Base-by-base conservation (phyloP, 2,329 filamentous ascomycete species). In the Cladosporium oxysporum region DNA sequence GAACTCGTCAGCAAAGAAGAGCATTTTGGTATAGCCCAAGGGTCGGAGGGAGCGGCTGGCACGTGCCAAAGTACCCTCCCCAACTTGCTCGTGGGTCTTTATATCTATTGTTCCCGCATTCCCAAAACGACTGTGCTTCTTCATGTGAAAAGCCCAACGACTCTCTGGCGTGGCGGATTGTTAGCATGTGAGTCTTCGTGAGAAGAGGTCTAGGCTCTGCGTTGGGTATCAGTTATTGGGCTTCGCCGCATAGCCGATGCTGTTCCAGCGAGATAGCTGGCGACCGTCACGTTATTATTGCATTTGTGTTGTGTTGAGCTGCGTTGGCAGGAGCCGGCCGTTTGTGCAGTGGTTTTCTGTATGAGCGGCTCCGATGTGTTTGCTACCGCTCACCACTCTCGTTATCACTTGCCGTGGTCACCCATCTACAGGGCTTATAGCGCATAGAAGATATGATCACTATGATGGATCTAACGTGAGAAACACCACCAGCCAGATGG, bases 81-180 rank as follows among this genome's bases (percentile, higher is more conserved):
- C 52, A 55, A 31, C 52, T 33, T 33, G 28, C 26, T 55, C 52
- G 52, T 31, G 52, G 18, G 16, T 44, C 10, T 41, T 14, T 18
- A 31, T 33, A 5, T 18, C 21, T 55, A 33, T 11, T 11, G 7
- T 55, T 31, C 29, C 52, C 52, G 52, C 52, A 14, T 14, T 58
- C 55, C 55, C 55, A 58, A 58, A 58, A 58, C 55, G 18, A 11
- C 55, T 58, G 55, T 58, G 55, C 55, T 58, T 23, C 23, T 26
- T 2, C n/a, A 23, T 14, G 31, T 41, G 55, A 37, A 26, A 21
- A 29, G 55, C 55, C 55, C 33, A 58, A 58, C 53, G n/a, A 58
- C n/a, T 37, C 41, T 44, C 5, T 18, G 50, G 5, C 12, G 50
- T 53, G 50, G 50, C 50, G 18, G 16, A 31, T 11, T 8, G 14